Conservation (phyloP, 257 asterid genomes). For the Salvia hispanica region DNA sequence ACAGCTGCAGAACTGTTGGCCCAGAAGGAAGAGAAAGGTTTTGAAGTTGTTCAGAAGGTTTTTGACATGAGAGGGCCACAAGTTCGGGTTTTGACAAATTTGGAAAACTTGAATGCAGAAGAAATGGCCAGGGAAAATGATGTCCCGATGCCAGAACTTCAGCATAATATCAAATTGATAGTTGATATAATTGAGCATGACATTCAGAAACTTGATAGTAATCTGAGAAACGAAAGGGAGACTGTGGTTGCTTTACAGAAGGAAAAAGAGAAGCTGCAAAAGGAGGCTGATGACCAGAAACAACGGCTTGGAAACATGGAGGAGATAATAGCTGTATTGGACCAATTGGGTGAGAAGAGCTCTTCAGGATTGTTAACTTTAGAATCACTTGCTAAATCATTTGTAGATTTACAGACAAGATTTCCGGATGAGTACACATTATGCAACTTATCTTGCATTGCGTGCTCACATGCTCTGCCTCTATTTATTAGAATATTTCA, state of each 20-base stretch:
- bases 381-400: slow-evolving; percentile 70
- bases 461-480: slow-evolving; percentile 84
- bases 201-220: slow-evolving; percentile 73
- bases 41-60: slow-evolving; percentile 80
- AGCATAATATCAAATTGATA: slow-evolving; percentile 75
- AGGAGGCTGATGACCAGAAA: slow-evolving; percentile 61
- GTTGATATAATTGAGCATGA: slow-evolving; percentile 78
- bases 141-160: slow-evolving; percentile 93
- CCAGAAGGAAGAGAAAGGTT: slow-evolving; percentile 72
- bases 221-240: slow-evolving; percentile 87
- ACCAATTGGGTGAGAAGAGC: slow-evolving; percentile 60
- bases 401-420: slow-evolving; percentile 58
- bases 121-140: slow-evolving; percentile 70
- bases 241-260: slow-evolving; percentile 75
- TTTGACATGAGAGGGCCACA: slow-evolving; percentile 98
- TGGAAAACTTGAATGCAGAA: slow-evolving; percentile 87
- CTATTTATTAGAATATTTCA: slow-evolving; percentile 76
- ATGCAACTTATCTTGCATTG: slow-evolving; percentile 79
- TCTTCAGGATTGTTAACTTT: slow-evolving; percentile 60
- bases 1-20: slow-evolving; percentile 82
- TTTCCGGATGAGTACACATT: slow-evolving; percentile 65
- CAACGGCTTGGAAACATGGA: slow-evolving; percentile 72
- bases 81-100: slow-evolving; percentile 80
- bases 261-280: slow-evolving; percentile 77
- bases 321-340: slow-evolving; percentile 51